A percentile compares a stretch with the other conserved stretches of the same genome.
Conservation (phyloP, 805 yeast species). For the Ogataea nitratoaversa region DNA sequence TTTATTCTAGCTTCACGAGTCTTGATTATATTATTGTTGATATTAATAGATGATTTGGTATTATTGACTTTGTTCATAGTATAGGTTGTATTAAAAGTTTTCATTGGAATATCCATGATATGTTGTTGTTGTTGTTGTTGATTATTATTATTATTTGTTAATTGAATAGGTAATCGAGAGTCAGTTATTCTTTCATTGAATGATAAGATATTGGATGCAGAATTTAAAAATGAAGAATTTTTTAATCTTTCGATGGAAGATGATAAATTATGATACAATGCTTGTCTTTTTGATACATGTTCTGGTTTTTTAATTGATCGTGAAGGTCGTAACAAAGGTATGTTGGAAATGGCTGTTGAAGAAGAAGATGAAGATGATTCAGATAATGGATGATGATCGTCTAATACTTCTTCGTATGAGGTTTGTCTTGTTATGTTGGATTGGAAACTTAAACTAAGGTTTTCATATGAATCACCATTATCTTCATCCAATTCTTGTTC, state of each 20-base stretch:
- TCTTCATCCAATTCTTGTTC: no score
- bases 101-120: slow-evolving; percentile 7
- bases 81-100: slow-evolving; percentile 14
- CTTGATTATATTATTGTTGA: slow-evolving; percentile 2
- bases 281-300: slow-evolving; percentile 7
- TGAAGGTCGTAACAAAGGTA: neutral
- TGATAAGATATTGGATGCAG: slow-evolving; percentile 8
- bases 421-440: no score
- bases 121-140: slow-evolving; percentile 2
- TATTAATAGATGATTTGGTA: neutral
- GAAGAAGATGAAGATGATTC: neutral
- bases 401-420: neutral
- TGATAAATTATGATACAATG: slow-evolving; percentile 8
- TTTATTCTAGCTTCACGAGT: slow-evolving; percentile 48
- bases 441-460: no score
- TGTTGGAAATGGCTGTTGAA: no score
- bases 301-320: neutral
- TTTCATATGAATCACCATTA: no score
- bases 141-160: neutral
- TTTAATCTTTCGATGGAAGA: slow-evolving; percentile 11
- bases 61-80: neutral
- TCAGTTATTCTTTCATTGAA: slow-evolving; percentile 18
- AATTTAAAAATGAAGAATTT: slow-evolving; percentile 6
- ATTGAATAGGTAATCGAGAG: slow-evolving; percentile 10
- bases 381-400: slow-evolving; percentile 3